Base-by-base conservation (phyloP, 768 basidiomycete genomes). In the Agrocybe pediades region DNA sequence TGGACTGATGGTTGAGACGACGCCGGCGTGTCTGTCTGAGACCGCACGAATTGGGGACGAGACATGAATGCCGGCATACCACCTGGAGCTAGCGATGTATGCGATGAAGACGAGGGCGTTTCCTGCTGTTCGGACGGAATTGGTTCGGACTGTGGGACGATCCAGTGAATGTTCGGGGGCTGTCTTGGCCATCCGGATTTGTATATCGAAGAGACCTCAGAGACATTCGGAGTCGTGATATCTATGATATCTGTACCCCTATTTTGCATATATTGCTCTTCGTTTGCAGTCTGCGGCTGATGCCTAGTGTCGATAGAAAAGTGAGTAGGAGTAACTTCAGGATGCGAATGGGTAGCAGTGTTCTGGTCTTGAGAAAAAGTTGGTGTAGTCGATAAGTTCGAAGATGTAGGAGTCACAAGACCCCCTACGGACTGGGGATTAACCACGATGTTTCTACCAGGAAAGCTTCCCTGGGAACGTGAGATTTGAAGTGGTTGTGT, bases 151-250 rank as follows among this genome's bases (percentile, higher is more conserved):
- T n/a, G n/a, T n/a, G n/a, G n/a, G n/a, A 49, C 26, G 17, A 58
- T 50, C 57, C 57, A 58, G 26, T 49, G 53, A 4, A 58, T 44
- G 39, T 51, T 58, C 5, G 57, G 30, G 8, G 50, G 49, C 29
- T 58, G 54, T 33, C 55, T 58, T 13, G 57, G 57, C 57, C 57
- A 58, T n/a, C 21, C 27, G 8, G 21, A 29, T 50, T 36, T 45
- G 23, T 57, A n/a, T 52, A 26, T 46, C 16, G 23, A 15, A 36
- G 33, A 36, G n/a, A n/a, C n/a, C n/a, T n/a, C n/a, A n/a, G n/a
- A n/a, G n/a, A n/a, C n/a, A n/a, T n/a, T n/a, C n/a, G n/a, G n/a
- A n/a, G n/a, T n/a, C n/a, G n/a, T n/a, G n/a, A n/a, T n/a, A n/a
- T n/a, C n/a, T n/a, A n/a, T n/a, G n/a, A n/a, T n/a, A n/a, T n/a